These are phyloP conservation scores for Mycena maculata DNA, from an alignment of 768 basidiomycete genomes.

Conservation along the genomic window DNA sequence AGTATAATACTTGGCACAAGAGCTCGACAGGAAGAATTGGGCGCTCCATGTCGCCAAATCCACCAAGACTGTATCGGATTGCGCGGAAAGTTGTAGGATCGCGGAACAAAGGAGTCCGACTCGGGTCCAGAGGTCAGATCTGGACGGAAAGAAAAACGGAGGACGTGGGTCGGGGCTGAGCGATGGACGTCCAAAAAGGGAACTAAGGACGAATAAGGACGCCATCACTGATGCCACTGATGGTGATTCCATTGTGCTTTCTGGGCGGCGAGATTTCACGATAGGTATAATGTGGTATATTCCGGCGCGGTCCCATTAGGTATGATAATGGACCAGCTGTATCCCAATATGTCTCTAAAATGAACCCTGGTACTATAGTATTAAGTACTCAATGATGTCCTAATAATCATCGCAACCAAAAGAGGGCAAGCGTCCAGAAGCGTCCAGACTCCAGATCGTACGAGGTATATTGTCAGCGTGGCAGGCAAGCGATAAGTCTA, in stretches of 20 bases:
- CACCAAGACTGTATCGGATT: too few relatives aligned
- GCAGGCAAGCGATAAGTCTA: neutral
- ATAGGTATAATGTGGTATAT: too few relatives aligned
- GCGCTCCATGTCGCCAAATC: conserved; percentile 11
- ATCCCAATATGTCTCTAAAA: too few relatives aligned
- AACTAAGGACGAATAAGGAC: neutral
- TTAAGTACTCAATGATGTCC: too few relatives aligned
- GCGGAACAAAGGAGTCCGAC: neutral
- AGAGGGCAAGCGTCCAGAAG: conserved; percentile 34
- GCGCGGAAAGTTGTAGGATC: neutral
- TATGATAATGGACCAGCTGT: too few relatives aligned
- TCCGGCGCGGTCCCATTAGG: too few relatives aligned
- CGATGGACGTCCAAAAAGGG: neutral
- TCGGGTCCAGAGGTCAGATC: neutral
- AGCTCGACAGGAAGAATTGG: conserved; percentile 29
- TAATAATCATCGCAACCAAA: too few relatives aligned
- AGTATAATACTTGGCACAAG: conserved; percentile 12
- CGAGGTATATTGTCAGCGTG: conserved; percentile 5
- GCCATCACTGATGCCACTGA: neutral
- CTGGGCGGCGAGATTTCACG: too few relatives aligned
- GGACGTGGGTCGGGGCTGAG: neutral
- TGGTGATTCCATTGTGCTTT: too few relatives aligned
- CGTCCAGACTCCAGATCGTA: conserved; percentile 5
- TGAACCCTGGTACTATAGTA: too few relatives aligned
- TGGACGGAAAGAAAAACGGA: neutral